A percentile compares a stretch with the other conserved stretches of the same genome.
Evolutionary conservation across 2,329 filamentous ascomycete species (phyloP).

Genomic region (Apiospora saccharicola): DNA sequence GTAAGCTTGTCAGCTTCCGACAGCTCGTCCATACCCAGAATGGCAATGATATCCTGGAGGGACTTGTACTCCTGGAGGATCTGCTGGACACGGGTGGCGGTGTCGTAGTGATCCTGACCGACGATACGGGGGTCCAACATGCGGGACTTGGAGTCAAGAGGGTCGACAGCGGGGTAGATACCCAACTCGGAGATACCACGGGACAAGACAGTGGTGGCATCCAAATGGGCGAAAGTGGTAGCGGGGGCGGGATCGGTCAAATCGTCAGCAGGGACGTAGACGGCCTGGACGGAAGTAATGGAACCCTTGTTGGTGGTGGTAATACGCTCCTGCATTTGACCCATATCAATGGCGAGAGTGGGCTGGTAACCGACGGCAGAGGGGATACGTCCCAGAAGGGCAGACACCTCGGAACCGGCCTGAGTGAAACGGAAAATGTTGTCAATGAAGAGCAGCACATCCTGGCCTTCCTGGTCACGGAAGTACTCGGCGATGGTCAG

Average conservation of each 20-base stretch:
- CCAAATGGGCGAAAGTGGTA: conserved; percentile 99
- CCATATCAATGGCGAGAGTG: conserved; percentile 98
- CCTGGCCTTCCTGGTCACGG: conserved; percentile 78
- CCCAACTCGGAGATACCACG: conserved; percentile 99
- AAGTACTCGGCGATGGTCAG: conserved; percentile 85
- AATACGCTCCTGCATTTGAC: conserved; percentile 99
- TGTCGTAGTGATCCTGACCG: conserved; percentile 96
- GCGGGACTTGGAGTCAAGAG: conserved; percentile 99
- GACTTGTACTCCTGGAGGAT: conserved; percentile 99
- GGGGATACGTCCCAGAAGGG: conserved; percentile 98
- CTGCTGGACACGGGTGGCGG: conserved; percentile 94
- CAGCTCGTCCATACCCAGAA: conserved; percentile 99
- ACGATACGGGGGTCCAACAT: conserved; percentile 99
- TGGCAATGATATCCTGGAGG: conserved; percentile 99
- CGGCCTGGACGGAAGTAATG: conserved; percentile 99
- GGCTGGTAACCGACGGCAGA: conserved; percentile 99
- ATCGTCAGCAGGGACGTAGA: conserved; percentile 99
- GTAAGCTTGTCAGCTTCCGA: conserved; percentile 99
- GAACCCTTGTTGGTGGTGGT: conserved; percentile 99
- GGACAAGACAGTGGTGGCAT: conserved; percentile 99
- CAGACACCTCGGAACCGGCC: conserved; percentile 99
- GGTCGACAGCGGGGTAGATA: conserved; percentile 99
- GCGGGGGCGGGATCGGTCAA: conserved; percentile 99
- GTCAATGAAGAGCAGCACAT: conserved; percentile 99
- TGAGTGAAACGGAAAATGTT: conserved; percentile 99